Conservation (phyloP, 2,329 filamentous ascomycete genomes). For the Aspergillus novofumigatus region DNA sequence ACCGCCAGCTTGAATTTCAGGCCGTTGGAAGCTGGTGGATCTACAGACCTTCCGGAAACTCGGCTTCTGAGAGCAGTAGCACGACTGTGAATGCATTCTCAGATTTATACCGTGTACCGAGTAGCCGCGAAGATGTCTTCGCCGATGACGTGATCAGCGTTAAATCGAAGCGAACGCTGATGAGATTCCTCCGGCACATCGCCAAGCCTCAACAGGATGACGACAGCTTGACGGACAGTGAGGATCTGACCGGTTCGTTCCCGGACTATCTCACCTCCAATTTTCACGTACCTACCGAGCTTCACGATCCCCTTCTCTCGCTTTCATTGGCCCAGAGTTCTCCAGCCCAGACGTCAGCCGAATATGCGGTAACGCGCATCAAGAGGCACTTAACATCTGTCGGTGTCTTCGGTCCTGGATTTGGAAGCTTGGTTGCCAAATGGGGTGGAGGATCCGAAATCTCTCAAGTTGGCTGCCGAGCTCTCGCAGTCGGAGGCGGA, state of each 20-base stretch:
- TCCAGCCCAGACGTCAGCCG: constrained; percentile 53
- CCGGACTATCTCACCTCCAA: constrained; percentile 44
- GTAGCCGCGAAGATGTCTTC: constrained; percentile 88
- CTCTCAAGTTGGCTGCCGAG: constrained; percentile 84
- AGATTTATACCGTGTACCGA: constrained; percentile 68
- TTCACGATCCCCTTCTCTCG: constrained; percentile 64
- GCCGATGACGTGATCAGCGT: constrained; percentile 69
- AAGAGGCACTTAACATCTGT: constrained; percentile 79
- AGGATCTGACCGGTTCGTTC: constrained; percentile 53
- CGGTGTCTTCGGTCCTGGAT: constrained; percentile 81
- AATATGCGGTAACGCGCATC: constrained; percentile 69
- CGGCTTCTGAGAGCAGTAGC: constrained; percentile 13
- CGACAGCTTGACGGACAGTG: constrained; percentile 39
- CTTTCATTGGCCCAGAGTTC: constrained; percentile 68
- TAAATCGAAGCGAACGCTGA: constrained; percentile 77
- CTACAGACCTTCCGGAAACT: constrained; percentile 37
- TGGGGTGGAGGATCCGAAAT: constrained; percentile 90
- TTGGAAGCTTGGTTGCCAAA: constrained; percentile 84
- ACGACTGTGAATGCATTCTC: constrained; percentile 19
- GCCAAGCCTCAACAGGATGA: constrained; percentile 56
- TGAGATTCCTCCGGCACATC: constrained; percentile 92
- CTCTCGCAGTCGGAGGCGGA: constrained; percentile 83
- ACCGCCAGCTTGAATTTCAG: constrained; percentile 86
- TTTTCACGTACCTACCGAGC: constrained; percentile 63
- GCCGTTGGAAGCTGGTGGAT: constrained; percentile 93